phyloP scores from a whole-genome alignment of 2,329 filamentous ascomycete genomes.

The Akanthomyces muscarius region DNA sequence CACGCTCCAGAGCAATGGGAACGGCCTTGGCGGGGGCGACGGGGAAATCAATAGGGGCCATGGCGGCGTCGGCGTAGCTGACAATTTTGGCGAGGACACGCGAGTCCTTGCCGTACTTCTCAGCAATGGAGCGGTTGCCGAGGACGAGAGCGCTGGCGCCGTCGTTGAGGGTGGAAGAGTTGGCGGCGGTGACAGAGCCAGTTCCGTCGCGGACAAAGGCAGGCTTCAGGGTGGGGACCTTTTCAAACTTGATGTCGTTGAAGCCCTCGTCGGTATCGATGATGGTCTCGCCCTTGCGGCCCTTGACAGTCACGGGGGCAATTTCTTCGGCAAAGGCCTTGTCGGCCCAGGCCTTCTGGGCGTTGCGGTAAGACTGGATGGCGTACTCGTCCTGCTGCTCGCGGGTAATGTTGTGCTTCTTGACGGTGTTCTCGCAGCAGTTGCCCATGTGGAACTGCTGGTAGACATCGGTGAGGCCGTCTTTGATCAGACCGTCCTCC shows the following conservation, averaged over 20 bases:
- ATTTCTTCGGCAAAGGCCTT: conserved; percentile 87
- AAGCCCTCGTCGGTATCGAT: conserved; percentile 86
- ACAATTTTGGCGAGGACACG: conserved; percentile 85
- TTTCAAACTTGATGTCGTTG: conserved; percentile 80
- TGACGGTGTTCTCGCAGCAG: conserved; percentile 91
- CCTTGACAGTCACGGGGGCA: conserved; percentile 78
- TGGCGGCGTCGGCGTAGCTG: conserved; percentile 81
- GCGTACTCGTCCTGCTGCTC: conserved; percentile 90
- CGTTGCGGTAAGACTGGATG: conserved; percentile 81
- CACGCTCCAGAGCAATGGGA: conserved; percentile 80
- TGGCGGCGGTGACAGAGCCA: conserved; percentile 90
- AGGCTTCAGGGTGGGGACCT: conserved; percentile 80
- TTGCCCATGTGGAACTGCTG: conserved; percentile 98
- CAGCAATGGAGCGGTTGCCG: conserved; percentile 73
- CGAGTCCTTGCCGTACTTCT: conserved; percentile 71
- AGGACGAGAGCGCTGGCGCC: conserved; percentile 88
- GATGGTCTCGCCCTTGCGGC: conserved; percentile 76
- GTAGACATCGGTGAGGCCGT: conserved; percentile 94
- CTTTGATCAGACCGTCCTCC: conserved; percentile 89
- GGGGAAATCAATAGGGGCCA: conserved; percentile 91
- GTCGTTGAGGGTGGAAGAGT: conserved; percentile 91
- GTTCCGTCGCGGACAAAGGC: conserved; percentile 83
- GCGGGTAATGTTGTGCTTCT: conserved; percentile 74
- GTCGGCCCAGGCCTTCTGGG: conserved; percentile 82
- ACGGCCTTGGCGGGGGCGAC: conserved; percentile 90